Evolutionary conservation across 345 rosid species (phyloP).

Genomic region (Eucalyptus microcorys): DNA sequence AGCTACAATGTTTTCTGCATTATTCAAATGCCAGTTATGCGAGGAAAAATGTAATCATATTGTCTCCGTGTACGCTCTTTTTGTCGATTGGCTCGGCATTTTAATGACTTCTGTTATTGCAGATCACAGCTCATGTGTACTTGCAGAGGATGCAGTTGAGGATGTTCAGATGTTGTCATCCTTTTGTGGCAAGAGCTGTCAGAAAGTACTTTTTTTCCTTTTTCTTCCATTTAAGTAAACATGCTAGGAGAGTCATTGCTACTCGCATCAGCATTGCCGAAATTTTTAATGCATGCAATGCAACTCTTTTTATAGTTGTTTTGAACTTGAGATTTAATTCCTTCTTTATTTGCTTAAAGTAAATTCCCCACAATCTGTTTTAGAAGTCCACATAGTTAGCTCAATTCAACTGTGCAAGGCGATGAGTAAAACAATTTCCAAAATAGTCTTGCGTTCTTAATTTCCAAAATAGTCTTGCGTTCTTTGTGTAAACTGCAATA

Average conservation of each 20-base stretch:
- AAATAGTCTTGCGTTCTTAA: not conserved
- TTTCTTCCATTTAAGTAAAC: not conserved
- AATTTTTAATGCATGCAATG: not conserved
- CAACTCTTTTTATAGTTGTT: not conserved
- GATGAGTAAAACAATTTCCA: not conserved
- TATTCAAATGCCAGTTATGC: slow-evolving; percentile 47
- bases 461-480: not conserved
- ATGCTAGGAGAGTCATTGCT: not conserved
- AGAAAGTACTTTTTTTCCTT: slow-evolving; percentile 44
- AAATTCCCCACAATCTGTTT: not conserved
- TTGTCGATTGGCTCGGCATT: not conserved
- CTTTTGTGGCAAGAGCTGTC: slow-evolving; percentile 79
- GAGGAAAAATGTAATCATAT: slow-evolving; percentile 66
- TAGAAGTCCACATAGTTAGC: not conserved
- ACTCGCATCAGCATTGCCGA: not conserved
- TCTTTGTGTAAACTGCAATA: not conserved
- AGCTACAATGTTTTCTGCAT: slow-evolving; percentile 2
- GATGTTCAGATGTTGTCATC: slow-evolving; percentile 10
- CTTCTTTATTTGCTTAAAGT: not conserved
- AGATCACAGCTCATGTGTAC: slow-evolving; percentile 71
- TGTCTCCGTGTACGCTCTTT: not conserved
- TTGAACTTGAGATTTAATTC: not conserved
- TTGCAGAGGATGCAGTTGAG: slow-evolving; percentile 9
- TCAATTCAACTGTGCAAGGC: not conserved
- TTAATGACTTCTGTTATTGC: slow-evolving; percentile 12